Base-by-base conservation (phyloP, 768 basidiomycete species). In the Tricholoma saponaceum region DNA sequence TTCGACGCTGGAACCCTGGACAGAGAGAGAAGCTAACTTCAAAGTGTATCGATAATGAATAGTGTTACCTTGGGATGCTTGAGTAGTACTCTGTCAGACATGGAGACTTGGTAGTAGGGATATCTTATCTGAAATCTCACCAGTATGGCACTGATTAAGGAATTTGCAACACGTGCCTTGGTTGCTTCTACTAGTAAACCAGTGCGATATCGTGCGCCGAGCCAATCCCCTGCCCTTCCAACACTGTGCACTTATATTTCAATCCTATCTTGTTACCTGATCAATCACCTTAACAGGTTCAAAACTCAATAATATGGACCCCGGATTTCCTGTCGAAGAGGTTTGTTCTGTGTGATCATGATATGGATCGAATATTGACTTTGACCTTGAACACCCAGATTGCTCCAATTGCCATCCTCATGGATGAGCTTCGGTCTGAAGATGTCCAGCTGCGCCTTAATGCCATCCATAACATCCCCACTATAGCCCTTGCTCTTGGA, bases 371-470 rank as follows among this genome's bases (percentile, higher is more conserved):
- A 49, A 16, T 33, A 20, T 50, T 51, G 60, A 52, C 33, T 44
- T 41, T 35, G 51, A 62, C 37, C 43, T 54, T 61, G 49, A 59
- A 58, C 41, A 61, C 54, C 23, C 67, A 93, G 87, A 88, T 95
- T 76, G 90, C 92, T 50, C 94, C 94, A 72, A 95, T 96, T 78
- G 93, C 93, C 67, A 89, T 97, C 70, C 83, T 97, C 56, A 95
- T 97, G 89, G 96, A 98, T 78, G 96, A 98, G 76, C 80, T 98
- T 56, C 91, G 95, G 65, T 93, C 95, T 52, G 97, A 99, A 70
- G 97, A 99, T 74, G 95, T 98, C 53, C 91, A 95, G 74, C 76
- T 98, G 49, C 90, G 97, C 55, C 80, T 99, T 69, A 95, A 96
- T 64, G 95, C 97, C 59, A 95, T 99, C 62, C 94, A 95, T 74